Evolutionary conservation across 1,284 basidiomycete genomes (phyloP).

Genomic region (Takashimella koratensis): DNA sequence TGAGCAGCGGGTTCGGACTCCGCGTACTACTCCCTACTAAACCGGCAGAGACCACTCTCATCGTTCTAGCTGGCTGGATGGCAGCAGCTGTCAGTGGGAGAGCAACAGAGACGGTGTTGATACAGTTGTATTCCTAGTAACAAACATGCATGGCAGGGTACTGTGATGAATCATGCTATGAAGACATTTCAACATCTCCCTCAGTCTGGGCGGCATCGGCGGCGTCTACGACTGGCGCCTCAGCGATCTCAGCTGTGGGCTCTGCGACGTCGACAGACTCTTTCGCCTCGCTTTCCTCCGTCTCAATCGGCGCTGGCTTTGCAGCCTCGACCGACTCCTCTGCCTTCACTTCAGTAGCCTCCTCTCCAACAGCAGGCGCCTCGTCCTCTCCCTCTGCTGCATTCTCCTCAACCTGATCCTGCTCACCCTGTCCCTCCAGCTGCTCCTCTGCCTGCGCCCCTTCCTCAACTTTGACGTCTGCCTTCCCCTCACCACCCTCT

Average conservation of each 20-base stretch:
- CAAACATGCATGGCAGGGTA: background rate
- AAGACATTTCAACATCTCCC: background rate
- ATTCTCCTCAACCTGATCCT: background rate
- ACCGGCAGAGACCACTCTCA: slow-evolving; percentile 68
- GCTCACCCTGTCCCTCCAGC: slow-evolving; percentile 1
- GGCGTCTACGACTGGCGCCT: background rate
- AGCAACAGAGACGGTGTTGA: slow-evolving; percentile 44
- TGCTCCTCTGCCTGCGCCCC: slow-evolving; percentile 2
- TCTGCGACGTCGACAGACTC: background rate
- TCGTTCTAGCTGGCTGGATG: slow-evolving; percentile 73
- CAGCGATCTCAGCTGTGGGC: slow-evolving; percentile 3
- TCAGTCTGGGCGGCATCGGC: too few species aligned
- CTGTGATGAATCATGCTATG: background rate
- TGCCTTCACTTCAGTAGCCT: background rate
- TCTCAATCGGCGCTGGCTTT: background rate
- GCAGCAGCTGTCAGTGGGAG: slow-evolving; percentile 63
- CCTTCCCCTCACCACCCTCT: slow-evolving; percentile 4
- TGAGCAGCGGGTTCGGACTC: slow-evolving; percentile 70
- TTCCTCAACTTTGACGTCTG: slow-evolving; percentile 5
- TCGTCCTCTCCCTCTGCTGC: background rate
- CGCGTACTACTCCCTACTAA: slow-evolving; percentile 48
- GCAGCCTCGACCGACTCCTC: background rate
- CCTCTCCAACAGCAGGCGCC: slow-evolving; percentile 1
- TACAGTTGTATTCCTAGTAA: background rate
- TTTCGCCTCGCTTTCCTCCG: background rate